These are phyloP conservation scores for Arthroderma sp. DNA, from an alignment of 2,329 filamentous ascomycete species.

Conservation along the genomic window DNA sequence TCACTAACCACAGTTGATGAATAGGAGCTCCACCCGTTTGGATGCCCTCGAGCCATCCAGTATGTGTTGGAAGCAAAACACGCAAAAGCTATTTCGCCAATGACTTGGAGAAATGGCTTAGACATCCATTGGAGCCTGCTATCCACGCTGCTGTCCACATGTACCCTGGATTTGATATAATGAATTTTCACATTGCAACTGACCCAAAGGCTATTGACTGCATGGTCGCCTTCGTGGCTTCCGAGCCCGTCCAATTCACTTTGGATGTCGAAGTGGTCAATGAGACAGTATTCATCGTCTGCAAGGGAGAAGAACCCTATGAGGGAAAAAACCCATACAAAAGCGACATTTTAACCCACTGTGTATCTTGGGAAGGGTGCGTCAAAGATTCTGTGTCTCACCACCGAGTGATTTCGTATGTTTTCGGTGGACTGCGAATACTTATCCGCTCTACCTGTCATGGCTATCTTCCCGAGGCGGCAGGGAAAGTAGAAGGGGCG, in stretches of 20 bases:
- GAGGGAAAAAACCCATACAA: constrained; percentile 44
- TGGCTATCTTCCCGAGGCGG: constrained; percentile 40
- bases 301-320: constrained; percentile 52
- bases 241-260: constrained; percentile 1
- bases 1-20: not conserved
- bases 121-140: constrained; percentile 36
- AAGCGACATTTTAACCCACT: not conserved
- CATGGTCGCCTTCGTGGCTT: constrained; percentile 32
- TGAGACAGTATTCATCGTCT: constrained; percentile 50
- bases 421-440: constrained; percentile 42
- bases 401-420: constrained; percentile 50
- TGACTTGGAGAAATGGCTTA: constrained; percentile 24
- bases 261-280: constrained; percentile 41
- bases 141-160: constrained; percentile 33
- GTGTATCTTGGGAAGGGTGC: constrained; percentile 41
- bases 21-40: constrained; percentile 42
- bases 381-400: constrained; percentile 48
- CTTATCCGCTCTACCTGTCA: constrained; percentile 49
- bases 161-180: constrained; percentile 26
- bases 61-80: constrained; percentile 32
- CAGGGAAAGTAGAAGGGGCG: not conserved
- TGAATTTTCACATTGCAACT: constrained; percentile 43
- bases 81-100: constrained; percentile 37
- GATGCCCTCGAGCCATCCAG: constrained; percentile 32
- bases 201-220: constrained; percentile 52